These are phyloP conservation scores for Penicillium fuscoglaucum DNA, from an alignment of 2,329 filamentous ascomycete genomes.

Conservation along the genomic window DNA sequence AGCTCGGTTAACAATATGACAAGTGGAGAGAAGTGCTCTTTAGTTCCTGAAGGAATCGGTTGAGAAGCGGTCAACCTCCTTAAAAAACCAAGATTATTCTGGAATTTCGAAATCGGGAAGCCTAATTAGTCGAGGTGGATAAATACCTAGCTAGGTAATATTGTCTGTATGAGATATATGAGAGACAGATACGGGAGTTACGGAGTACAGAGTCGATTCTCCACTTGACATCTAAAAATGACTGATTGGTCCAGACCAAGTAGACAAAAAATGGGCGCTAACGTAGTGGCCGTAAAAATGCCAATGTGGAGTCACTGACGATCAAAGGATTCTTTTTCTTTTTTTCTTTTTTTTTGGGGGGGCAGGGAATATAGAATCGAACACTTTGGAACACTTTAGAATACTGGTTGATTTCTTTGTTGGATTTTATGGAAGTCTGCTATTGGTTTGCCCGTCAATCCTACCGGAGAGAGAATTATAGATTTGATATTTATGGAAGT, in stretches of 20 bases:
- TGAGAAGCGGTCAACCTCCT: slow-evolving; percentile 23
- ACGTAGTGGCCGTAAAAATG: slow-evolving; percentile 5
- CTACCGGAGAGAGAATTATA: background rate
- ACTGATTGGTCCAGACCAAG: background rate
- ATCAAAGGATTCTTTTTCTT: background rate
- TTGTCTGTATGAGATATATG: background rate
- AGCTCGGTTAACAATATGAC: slow-evolving; percentile 17
- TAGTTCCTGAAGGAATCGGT: slow-evolving; percentile 18
- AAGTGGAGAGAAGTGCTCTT: slow-evolving; percentile 1
- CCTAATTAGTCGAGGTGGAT: background rate
- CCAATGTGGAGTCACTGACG: background rate
- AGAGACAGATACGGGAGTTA: background rate
- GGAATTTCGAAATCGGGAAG: slow-evolving; percentile 2
- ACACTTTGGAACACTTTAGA: background rate
- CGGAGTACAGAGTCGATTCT: background rate
- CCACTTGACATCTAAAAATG: background rate
- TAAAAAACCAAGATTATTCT: slow-evolving; percentile 3
- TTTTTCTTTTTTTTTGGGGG: too few species aligned
- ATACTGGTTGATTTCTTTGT: background rate
- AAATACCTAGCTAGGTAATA: too few species aligned
- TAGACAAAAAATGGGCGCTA: slow-evolving; percentile 1
- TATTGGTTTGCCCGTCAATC: slow-evolving; percentile 1
- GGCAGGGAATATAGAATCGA: background rate
- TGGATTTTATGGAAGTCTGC: slow-evolving; percentile 1
- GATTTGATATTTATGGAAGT: background rate